Evolutionary conservation across 73 alveolate species (phyloP), one percentile per base, ranked within the genome.

Genomic region (Tetrahymena thermophila): DNA sequence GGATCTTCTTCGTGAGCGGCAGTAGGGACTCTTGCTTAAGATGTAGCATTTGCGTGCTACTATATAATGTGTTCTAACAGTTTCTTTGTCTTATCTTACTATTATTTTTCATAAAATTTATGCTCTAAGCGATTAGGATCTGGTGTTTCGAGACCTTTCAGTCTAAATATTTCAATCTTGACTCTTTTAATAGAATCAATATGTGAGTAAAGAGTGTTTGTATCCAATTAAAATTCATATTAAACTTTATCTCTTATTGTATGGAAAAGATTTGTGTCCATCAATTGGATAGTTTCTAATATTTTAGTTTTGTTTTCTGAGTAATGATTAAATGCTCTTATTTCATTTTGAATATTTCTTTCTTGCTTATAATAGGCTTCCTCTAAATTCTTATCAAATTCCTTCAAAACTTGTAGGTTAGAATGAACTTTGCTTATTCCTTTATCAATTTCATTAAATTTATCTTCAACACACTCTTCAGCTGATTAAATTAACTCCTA

Each of bases 141-240:
- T 23, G 93, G 93, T 21, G 97, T 71, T 95, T 95, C 97, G 23
- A 95, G 85, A 23, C 97, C 97, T 58, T 94, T 85, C 84, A 95
- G 55, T 17, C 95, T 55, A 13, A 95, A 85, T 1, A 95, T 28
- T 50, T 43, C 83, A 1, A 95, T 28, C 35, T 95, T 95, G 8
- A 95, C 95, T 95, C 95, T 89, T 43, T 94, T 95, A 34, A 95
- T 95, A 25, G 93, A 94, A 50, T 93, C 94, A 19, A 95, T 95
- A 94, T 85, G 93, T 44, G 93, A 93, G 93, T 89, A 44, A 10
- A 95, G 85, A 15, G 97, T 43, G 10, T 83, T 58, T 25, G 95
- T 71, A 89, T 95, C 97, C 28, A 95, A 95, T 55, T 94, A 95
- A 85, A 95, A 95, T 55, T 95, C 43, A 37, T 85, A 95, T 43